A percentile compares a stretch with the other conserved stretches of the same genome.
phyloP scores from a whole-genome alignment of 2,329 filamentous ascomycete genomes.

The Colletotrichum aenigma region DNA sequence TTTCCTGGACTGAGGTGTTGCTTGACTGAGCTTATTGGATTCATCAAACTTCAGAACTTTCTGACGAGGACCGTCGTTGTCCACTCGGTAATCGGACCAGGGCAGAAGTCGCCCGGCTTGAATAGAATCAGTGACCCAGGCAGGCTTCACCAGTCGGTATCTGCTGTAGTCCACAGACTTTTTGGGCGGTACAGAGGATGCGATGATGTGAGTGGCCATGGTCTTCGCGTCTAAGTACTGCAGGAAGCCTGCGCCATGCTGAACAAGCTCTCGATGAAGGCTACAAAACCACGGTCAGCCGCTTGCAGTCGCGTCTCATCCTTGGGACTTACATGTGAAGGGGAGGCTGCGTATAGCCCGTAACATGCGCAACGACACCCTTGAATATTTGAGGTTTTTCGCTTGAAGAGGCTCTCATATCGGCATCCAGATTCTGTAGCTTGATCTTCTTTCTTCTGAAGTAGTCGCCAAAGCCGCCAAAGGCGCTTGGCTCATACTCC shows the following conservation, averaged over 20 bases:
- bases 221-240: slow-evolving; percentile 97
- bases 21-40: slow-evolving; percentile 70
- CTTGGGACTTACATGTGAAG: slow-evolving; percentile 67
- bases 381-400: slow-evolving; percentile 87
- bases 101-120: slow-evolving; percentile 79
- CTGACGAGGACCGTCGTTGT: slow-evolving; percentile 78
- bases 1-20: slow-evolving; percentile 57
- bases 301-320: neutral
- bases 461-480: slow-evolving; percentile 90
- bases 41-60: slow-evolving; percentile 71
- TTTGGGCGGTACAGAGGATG: slow-evolving; percentile 87
- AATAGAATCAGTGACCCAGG: slow-evolving; percentile 93
- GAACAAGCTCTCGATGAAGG: slow-evolving; percentile 84
- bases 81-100: slow-evolving; percentile 85
- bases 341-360: slow-evolving; percentile 94
- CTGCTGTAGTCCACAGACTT: slow-evolving; percentile 86
- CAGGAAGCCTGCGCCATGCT: slow-evolving; percentile 91
- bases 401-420: slow-evolving; percentile 71
- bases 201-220: slow-evolving; percentile 93
- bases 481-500: slow-evolving; percentile 86
- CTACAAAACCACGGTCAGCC: slow-evolving; percentile 28
- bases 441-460: slow-evolving; percentile 97
- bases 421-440: slow-evolving; percentile 89
- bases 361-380: slow-evolving; percentile 88
- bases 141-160: slow-evolving; percentile 92